Evolutionary conservation across 371 early-diverging fungal species (phyloP).

Genomic region (Syncephalastrum racemosum): DNA sequence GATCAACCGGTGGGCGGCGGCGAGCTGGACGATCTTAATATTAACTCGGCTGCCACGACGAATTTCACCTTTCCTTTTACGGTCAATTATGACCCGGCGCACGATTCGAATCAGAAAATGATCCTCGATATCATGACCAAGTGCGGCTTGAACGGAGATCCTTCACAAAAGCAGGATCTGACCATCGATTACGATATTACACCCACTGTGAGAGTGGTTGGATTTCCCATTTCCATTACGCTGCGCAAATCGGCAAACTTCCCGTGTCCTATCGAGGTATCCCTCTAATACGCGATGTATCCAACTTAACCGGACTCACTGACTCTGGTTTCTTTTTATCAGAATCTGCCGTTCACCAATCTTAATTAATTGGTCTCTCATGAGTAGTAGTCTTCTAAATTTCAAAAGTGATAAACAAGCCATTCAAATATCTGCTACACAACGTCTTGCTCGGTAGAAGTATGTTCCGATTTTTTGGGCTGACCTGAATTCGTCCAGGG

Average conservation of each 20-base stretch:
- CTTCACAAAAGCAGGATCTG: conserved; percentile 13
- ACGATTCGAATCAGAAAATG: conserved; percentile 30
- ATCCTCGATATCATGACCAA: conserved; percentile 32
- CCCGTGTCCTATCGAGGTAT: conserved; percentile 25
- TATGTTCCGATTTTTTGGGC: too few relatives aligned
- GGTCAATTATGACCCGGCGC: conserved; percentile 25
- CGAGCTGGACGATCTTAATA: conserved; percentile 21
- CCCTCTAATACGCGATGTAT: not conserved
- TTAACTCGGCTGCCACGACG: conserved; percentile 28
- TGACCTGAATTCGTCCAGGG: too few relatives aligned
- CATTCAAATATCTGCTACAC: too few relatives aligned
- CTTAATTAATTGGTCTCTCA: not conserved
- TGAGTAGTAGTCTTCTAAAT: too few relatives aligned
- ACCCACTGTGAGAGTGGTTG: conserved; percentile 21
- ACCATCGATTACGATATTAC: conserved; percentile 19
- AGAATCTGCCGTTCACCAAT: not conserved
- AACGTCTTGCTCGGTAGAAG: too few relatives aligned
- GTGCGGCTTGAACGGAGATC: conserved; percentile 34
- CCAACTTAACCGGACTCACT: not conserved
- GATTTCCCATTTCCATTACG: conserved; percentile 16
- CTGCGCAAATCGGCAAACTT: conserved; percentile 13
- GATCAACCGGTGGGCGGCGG: conserved; percentile 40
- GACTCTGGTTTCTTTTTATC: conserved; percentile 1
- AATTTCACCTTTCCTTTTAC: conserved; percentile 38
- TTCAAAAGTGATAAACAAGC: too few relatives aligned